A percentile compares a stretch with the other conserved stretches of the same genome.
Conservation (phyloP, 495 filamentous ascomycete species). For the Saxophila tyrrhenica region DNA sequence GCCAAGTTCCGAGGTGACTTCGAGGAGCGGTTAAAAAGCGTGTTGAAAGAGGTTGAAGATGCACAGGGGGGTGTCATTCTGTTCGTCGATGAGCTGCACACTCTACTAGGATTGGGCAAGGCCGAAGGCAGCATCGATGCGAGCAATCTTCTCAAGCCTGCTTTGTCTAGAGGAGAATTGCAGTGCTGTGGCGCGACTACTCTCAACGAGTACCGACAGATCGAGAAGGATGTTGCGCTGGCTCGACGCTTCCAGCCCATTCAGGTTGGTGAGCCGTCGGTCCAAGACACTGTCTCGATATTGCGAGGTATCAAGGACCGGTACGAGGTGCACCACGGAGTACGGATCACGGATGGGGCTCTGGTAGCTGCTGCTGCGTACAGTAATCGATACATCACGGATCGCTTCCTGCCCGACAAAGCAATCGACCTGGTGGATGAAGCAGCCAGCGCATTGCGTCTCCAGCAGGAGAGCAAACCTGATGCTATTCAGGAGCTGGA, state of each 20-base stretch:
- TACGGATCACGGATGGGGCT: conserved; percentile 85
- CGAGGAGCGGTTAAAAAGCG: conserved; percentile 83
- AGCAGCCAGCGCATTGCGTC: conserved; percentile 74
- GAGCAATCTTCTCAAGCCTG: conserved; percentile 91
- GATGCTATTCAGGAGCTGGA: conserved; percentile 85
- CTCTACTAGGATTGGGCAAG: conserved; percentile 82
- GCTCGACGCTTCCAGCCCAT: conserved; percentile 92
- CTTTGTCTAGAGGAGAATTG: conserved; percentile 78
- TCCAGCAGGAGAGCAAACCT: conserved; percentile 95
- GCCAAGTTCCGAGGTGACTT: conserved; percentile 95
- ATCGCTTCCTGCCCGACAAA: conserved; percentile 91
- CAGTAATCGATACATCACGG: conserved; percentile 92
- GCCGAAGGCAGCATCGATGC: conserved; percentile 94
- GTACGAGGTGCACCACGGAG: conserved; percentile 93
- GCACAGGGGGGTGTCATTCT: conserved; percentile 82
- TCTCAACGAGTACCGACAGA: conserved; percentile 75
- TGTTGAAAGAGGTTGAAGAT: conserved; percentile 81
- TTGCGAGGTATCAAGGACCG: conserved; percentile 91
- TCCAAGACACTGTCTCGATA: conserved; percentile 90
- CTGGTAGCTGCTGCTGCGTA: conserved; percentile 85
- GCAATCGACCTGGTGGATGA: conserved; percentile 96
- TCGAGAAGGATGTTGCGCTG: conserved; percentile 92
- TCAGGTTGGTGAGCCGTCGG: conserved; percentile 73
- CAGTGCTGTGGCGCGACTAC: conserved; percentile 95
- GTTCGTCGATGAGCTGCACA: conserved; percentile 94